A percentile compares a stretch with the other conserved stretches of the same genome.
phyloP scores from a whole-genome alignment of 352 stramenopile genomes.

The Phytophthora tentaculata region DNA sequence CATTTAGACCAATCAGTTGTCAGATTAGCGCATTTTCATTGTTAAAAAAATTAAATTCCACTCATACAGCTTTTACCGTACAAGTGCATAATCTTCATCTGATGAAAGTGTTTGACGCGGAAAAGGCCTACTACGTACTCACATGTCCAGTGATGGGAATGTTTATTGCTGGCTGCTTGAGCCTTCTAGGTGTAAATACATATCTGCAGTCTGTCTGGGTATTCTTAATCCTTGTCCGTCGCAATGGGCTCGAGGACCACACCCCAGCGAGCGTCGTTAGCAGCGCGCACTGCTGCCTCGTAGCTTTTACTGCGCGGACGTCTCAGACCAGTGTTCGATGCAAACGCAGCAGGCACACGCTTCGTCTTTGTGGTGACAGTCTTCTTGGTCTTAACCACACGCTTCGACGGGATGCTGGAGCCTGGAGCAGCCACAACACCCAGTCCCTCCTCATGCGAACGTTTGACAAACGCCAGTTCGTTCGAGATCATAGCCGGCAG shows the following conservation, averaged over 20 bases:
- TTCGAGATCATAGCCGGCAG: conserved; percentile 47
- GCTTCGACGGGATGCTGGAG: conserved; percentile 11
- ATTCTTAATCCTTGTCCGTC: conserved; percentile 30
- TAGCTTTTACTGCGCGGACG: conserved; percentile 36
- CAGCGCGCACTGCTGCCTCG: conserved; percentile 33
- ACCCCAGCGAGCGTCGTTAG: conserved; percentile 36
- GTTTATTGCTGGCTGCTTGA: conserved; percentile 17
- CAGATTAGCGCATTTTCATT: too few relatives aligned
- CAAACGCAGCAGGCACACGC: conserved; percentile 7
- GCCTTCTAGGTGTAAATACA: conserved; percentile 34
- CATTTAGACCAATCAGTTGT: too few relatives aligned
- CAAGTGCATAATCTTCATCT: too few relatives aligned
- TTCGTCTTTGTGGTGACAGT: conserved; percentile 22
- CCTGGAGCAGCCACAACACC: conserved; percentile 23
- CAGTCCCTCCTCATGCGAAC: conserved; percentile 36
- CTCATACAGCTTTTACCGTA: too few relatives aligned
- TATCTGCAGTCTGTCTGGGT: conserved; percentile 12
- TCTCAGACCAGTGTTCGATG: conserved; percentile 7
- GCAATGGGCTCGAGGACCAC: conserved; percentile 35
- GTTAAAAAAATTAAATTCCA: too few relatives aligned
- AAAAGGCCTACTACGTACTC: too few relatives aligned
- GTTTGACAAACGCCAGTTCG: conserved; percentile 55
- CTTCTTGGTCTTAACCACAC: conserved; percentile 22
- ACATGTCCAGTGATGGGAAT: neutral
- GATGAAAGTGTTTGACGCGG: too few relatives aligned